phyloP scores from a whole-genome alignment of 139 green algal genomes.

The Desmodesmus armatus region DNA sequence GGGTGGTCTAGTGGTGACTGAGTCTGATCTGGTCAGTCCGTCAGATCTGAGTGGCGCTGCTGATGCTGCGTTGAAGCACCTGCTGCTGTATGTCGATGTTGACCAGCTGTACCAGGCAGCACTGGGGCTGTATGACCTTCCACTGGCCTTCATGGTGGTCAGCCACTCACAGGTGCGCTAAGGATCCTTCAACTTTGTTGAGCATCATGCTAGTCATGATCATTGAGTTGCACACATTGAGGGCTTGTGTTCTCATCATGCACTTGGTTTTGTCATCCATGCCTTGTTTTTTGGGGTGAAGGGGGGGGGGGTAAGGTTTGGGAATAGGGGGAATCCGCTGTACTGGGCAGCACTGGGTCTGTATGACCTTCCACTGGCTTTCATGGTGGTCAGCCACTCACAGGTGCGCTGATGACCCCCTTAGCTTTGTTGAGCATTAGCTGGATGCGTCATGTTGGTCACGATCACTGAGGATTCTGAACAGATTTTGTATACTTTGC shows the following conservation, averaged over 20 bases:
- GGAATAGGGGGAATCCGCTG: no score
- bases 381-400: conserved; percentile 80
- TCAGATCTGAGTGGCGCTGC: conserved; percentile 41
- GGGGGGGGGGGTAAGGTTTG: no score
- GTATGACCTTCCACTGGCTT: conserved; percentile 94
- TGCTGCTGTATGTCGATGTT: conserved; percentile 85
- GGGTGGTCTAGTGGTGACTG: conserved; percentile 4
- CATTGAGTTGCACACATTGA: background rate
- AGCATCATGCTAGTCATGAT: background rate
- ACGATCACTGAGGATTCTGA: background rate
- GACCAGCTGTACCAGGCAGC: conserved; percentile 89
- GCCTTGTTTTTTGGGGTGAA: no score
- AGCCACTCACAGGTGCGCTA: conserved; percentile 28
- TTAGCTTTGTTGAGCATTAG: background rate
- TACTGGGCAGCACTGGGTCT: conserved; percentile 89
- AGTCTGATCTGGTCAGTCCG: background rate
- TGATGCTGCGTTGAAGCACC: conserved; percentile 83
- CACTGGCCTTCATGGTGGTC: conserved; percentile 93
- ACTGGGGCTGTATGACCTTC: conserved; percentile 92
- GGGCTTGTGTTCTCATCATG: background rate
- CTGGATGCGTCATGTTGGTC: no score
- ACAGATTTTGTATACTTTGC: background rate
- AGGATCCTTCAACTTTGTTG: background rate
- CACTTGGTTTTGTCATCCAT: conserved; percentile 24
- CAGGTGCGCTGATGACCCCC: no score